Conservation (phyloP, 2,329 filamentous ascomycete genomes). For the Cordyceps cicadae region DNA sequence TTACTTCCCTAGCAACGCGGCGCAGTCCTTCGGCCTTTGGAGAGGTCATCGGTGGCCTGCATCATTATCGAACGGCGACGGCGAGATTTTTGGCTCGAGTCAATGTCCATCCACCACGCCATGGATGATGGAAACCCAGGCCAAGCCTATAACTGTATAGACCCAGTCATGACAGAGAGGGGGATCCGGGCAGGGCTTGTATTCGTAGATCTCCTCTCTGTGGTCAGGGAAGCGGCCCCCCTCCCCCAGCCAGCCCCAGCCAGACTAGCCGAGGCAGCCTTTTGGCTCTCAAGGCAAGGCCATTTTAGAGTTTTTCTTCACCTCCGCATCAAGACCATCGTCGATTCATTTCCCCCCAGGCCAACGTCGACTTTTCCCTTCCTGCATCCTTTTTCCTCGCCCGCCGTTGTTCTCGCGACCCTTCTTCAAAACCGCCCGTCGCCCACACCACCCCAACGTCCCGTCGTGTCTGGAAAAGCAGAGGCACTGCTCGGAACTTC, state of each 20-base stretch:
- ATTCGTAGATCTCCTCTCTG: slow-evolving; percentile 7
- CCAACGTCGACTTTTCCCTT: neutral
- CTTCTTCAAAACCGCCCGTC: neutral
- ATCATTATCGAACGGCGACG: neutral
- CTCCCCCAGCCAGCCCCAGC: slow-evolving; percentile 4
- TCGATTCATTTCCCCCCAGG: too few relatives aligned
- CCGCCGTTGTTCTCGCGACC: neutral
- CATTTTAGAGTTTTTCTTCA: slow-evolving; percentile 8
- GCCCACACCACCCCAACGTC: neutral
- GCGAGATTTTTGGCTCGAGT: neutral
- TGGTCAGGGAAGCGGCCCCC: neutral
- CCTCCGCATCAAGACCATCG: neutral
- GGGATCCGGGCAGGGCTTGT: neutral
- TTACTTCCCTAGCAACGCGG: neutral
- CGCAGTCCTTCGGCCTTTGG: neutral
- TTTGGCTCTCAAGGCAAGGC: neutral
- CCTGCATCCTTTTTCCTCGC: neutral
- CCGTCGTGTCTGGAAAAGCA: neutral
- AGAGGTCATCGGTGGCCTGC: neutral
- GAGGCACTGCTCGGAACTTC: neutral
- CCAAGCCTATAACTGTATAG: neutral
- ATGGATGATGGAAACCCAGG: neutral
- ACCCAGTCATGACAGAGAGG: neutral
- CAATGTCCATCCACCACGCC: neutral
- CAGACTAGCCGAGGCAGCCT: slow-evolving; percentile 10